phyloP scores from a whole-genome alignment of 257 asterid species.

The Fraxinus cuspidata region DNA sequence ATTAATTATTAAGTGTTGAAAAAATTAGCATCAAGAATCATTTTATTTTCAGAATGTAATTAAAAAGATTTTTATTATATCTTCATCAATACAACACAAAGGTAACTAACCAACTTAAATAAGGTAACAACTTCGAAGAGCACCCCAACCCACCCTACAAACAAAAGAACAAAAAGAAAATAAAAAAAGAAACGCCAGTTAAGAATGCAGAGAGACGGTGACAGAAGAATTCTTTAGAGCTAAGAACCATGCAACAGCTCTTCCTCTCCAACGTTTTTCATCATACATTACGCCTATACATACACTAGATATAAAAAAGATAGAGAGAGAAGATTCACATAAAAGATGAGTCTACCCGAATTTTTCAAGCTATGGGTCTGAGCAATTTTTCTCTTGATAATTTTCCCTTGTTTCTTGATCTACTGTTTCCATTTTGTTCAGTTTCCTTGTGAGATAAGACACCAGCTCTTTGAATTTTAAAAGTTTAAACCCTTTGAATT shows the following conservation, averaged over 20 bases:
- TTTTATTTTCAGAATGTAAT: conserved; percentile 28
- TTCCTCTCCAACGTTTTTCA: background rate
- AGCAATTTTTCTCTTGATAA: background rate
- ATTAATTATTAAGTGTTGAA: background rate
- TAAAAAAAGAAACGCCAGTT: background rate
- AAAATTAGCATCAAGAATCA: background rate
- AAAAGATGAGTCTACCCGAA: background rate
- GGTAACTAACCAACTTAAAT: conserved; percentile 11
- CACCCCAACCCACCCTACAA: background rate
- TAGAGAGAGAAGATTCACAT: background rate
- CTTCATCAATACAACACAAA: conserved; percentile 5
- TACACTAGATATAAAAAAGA: background rate
- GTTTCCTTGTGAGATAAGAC: conserved; percentile 18
- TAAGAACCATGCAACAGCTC: conserved; percentile 18
- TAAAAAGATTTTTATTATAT: conserved; percentile 21
- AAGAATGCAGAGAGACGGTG: conserved; percentile 27
- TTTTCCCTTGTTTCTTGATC: background rate
- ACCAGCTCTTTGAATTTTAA: background rate
- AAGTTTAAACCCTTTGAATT: background rate
- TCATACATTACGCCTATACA: background rate
- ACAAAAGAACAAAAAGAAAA: background rate
- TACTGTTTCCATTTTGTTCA: conserved; percentile 21
- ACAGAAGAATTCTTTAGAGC: conserved; percentile 13
- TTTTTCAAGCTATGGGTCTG: background rate
- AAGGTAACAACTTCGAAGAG: conserved; percentile 8